Evolutionary conservation across 352 stramenopile genomes (phyloP), one percentile per base, ranked within the genome.

Genomic region (Globisporangium rhizosaccharum): DNA sequence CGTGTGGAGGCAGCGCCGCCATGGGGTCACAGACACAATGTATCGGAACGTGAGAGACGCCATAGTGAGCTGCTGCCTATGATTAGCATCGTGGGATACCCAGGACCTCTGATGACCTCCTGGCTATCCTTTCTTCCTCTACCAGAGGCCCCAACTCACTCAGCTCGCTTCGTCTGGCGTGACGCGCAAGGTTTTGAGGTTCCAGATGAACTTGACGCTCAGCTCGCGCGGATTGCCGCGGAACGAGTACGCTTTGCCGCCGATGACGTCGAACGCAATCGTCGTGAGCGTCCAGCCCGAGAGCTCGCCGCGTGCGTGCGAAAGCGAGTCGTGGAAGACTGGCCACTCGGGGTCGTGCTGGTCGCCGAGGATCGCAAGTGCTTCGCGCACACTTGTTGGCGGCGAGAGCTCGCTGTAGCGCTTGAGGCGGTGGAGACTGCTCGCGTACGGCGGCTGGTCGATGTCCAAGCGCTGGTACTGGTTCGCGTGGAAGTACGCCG

Each of bases 211-310:
- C 30, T 79, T 71, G 25, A 70, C 39, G 17, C 57, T 62, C 53
- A 61, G 53, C 39, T 57, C 56, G 26, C 53, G 52, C 18, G 78
- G 78, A n/a, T 88, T 88, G 6, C 72, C 70, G 4, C 61, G 57
- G 67, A 75, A 85, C 53, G 73, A 82, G 20, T 78, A 55, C n/a
- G 78, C 78, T 41, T 66, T 65, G 30, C 68, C 70, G 51, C 64
- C 42, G 23, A 55, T 33, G 23, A 91, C 48, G 47, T 91, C 76
- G 59, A 91, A 91, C 3, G 85, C 70, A 42, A 89, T 63, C 6
- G 81, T 88, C 41, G 77, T 77, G 33, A 91, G 68, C 48, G 81
- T 91, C 76, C 76, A 89, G 20, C 80, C 80, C 1, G 79, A 89
- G 30, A 89, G 57, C 30, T 91, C 81, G 2, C 81, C 79, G 1